Evolutionary conservation across 345 rosid species (phyloP).

Genomic region (Citrus hindsii): DNA sequence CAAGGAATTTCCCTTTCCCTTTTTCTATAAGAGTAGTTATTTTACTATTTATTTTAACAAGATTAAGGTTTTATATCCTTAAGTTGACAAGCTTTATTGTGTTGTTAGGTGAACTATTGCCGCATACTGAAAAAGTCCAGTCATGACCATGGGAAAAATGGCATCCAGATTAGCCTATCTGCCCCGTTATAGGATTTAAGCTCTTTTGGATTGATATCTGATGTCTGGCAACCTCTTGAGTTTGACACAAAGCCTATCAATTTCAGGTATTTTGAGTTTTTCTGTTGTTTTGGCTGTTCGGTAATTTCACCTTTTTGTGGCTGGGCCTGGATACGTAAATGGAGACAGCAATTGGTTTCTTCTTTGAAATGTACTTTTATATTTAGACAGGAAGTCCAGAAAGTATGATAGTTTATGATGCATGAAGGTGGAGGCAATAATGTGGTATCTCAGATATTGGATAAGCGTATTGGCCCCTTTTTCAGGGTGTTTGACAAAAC

Average conservation of each 20-base stretch:
- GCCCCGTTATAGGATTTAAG: slow-evolving; percentile 30
- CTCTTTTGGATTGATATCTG: background rate
- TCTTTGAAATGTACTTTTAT: slow-evolving; percentile 8
- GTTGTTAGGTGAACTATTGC: slow-evolving; percentile 69
- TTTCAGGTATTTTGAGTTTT: slow-evolving; percentile 14
- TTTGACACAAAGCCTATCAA: slow-evolving; percentile 1
- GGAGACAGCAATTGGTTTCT: background rate
- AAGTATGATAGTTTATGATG: background rate
- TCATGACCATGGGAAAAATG: slow-evolving; percentile 56
- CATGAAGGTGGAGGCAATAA: slow-evolving; percentile 10
- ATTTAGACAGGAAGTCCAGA: background rate
- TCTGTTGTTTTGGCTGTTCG: background rate
- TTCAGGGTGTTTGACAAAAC: background rate
- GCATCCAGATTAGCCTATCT: slow-evolving; percentile 58
- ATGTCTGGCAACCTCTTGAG: background rate
- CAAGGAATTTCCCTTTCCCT: background rate
- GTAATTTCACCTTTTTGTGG: background rate
- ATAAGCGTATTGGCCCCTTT: background rate
- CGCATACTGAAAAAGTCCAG: slow-evolving; percentile 52
- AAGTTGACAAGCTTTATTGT: slow-evolving; percentile 15
- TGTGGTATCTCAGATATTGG: slow-evolving; percentile 4
- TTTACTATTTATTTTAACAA: background rate
- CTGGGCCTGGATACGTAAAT: slow-evolving; percentile 8
- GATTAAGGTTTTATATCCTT: background rate
- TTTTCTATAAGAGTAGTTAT: background rate